Percentiles rank a stretch among this genome's conserved stretches.
phyloP scores from a whole-genome alignment of 2,329 filamentous ascomycete species.

The Xylaria polymorpha region DNA sequence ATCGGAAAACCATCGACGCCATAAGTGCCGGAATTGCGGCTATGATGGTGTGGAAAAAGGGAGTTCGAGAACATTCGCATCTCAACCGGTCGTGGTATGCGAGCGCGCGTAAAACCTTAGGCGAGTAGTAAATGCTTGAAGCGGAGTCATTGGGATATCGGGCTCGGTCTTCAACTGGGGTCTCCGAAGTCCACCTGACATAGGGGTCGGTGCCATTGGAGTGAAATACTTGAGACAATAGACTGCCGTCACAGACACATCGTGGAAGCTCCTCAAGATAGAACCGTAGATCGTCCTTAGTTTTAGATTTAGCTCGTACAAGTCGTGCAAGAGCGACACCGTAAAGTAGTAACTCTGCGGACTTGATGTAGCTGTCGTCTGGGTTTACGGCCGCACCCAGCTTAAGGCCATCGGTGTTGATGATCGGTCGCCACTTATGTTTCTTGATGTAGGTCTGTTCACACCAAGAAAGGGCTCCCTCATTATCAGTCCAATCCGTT shows the following conservation, averaged over 20 bases:
- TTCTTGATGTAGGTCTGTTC: background rate
- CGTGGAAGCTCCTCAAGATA: slow-evolving; percentile 6
- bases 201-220: background rate
- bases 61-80: slow-evolving; percentile 3
- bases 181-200: background rate
- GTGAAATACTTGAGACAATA: background rate
- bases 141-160: background rate
- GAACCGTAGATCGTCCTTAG: background rate
- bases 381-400: background rate
- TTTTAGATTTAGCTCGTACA: background rate
- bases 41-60: background rate
- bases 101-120: background rate
- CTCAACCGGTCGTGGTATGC: background rate
- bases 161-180: background rate
- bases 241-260: background rate
- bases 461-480: background rate
- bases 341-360: background rate
- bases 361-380: background rate
- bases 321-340: background rate
- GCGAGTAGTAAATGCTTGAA: background rate
- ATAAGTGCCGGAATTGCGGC: background rate
- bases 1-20: background rate
- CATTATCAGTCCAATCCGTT: slow-evolving; percentile 1
- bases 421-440: slow-evolving; percentile 1
- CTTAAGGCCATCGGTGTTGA: background rate